Evolutionary conservation across 2,329 filamentous ascomycete species (phyloP).

Genomic region (Trichoderma atroviride): DNA sequence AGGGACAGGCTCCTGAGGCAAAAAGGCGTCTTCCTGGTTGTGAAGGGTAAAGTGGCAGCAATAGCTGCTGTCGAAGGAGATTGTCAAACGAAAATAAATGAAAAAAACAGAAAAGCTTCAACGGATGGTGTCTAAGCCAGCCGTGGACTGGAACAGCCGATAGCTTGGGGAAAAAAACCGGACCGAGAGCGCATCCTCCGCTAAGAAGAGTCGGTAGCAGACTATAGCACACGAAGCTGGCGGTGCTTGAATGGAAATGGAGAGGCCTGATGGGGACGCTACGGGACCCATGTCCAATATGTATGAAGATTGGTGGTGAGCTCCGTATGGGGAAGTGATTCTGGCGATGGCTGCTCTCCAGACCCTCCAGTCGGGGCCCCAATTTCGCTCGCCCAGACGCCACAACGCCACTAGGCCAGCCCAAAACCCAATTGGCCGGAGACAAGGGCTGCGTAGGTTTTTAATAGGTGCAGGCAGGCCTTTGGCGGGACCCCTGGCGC

Average conservation of each 20-base stretch:
- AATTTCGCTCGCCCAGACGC: slow-evolving; percentile 26
- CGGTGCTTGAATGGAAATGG: slow-evolving; percentile 19
- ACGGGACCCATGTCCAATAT: slow-evolving; percentile 20
- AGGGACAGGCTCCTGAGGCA: slow-evolving; percentile 1
- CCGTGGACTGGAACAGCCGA: slow-evolving; percentile 17
- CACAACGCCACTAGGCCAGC: slow-evolving; percentile 25
- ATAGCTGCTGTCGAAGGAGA: neutral
- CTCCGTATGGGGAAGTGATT: slow-evolving; percentile 16
- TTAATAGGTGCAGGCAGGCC: slow-evolving; percentile 24
- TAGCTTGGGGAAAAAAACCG: slow-evolving; percentile 25
- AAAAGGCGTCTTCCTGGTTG: neutral
- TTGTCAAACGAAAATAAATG: slow-evolving; percentile 16
- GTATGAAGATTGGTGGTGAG: slow-evolving; percentile 15
- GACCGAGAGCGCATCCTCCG: slow-evolving; percentile 23
- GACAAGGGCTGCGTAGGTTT: slow-evolving; percentile 21
- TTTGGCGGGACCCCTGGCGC: slow-evolving; percentile 26
- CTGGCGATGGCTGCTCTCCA: slow-evolving; percentile 7
- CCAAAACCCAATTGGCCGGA: slow-evolving; percentile 25
- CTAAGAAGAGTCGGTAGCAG: slow-evolving; percentile 9
- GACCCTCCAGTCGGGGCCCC: slow-evolving; percentile 13
- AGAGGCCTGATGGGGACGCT: slow-evolving; percentile 17
- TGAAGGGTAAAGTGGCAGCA: neutral
- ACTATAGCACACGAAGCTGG: neutral
- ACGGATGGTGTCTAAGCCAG: slow-evolving; percentile 8
- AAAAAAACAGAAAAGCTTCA: neutral